Conservation (phyloP, 176 grass and related monocot species). For the Carex kokanica region DNA sequence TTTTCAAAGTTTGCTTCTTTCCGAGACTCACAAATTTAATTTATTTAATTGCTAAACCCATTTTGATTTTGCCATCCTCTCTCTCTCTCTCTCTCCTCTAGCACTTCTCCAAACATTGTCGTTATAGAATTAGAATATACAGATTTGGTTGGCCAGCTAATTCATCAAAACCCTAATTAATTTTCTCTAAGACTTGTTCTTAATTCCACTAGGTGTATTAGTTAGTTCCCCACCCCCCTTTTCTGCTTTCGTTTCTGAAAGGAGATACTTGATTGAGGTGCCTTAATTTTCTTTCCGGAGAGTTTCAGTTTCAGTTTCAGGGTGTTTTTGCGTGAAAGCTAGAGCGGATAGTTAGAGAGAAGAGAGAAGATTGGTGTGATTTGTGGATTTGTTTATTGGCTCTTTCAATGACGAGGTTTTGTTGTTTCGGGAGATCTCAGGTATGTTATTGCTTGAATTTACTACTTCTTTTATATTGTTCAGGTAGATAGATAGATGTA, state of each 20-base stretch:
- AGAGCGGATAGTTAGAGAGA: neutral
- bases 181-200: neutral
- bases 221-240: neutral
- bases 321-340: conserved; percentile 12
- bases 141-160: conserved; percentile 22
- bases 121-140: neutral
- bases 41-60: neutral
- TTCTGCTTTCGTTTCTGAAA: neutral
- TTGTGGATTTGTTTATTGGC: neutral
- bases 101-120: neutral
- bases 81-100: neutral
- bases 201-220: neutral
- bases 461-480: neutral
- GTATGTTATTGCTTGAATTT: neutral
- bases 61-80: neutral
- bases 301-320: neutral
- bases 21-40: neutral
- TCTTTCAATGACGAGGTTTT: conserved; percentile 18
- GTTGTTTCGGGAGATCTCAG: conserved; percentile 26
- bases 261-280: neutral
- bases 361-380: neutral
- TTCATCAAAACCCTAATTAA: conserved; percentile 25
- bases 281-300: neutral
- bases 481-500: neutral
- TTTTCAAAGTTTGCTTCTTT: conserved; percentile 16